phyloP scores from a whole-genome alignment of 192 early-diverging fungal genomes.

The Backusella liffmaniae region DNA sequence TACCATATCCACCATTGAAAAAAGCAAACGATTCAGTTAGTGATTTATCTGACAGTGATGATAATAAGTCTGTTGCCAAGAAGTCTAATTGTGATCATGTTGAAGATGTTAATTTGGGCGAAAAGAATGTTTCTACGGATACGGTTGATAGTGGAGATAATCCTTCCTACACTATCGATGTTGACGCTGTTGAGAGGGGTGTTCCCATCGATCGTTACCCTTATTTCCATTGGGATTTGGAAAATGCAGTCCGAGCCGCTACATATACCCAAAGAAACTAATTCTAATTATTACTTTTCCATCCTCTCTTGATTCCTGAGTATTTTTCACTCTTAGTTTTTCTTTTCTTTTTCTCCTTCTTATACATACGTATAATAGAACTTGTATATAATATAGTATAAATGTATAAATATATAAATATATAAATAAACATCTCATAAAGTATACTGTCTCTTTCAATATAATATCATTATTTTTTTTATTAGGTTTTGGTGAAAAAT shows the following conservation, averaged over 20 bases:
- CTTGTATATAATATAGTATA: background rate
- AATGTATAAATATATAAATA: background rate
- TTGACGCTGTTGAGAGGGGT: background rate
- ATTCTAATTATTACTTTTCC: background rate
- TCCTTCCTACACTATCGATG: background rate
- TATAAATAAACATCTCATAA: background rate
- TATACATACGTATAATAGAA: background rate
- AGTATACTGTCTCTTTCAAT: background rate
- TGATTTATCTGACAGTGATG: background rate
- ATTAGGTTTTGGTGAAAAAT: background rate
- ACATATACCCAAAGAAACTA: background rate
- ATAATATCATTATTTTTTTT: no score
- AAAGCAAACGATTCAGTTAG: background rate
- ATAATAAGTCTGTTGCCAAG: slow-evolving; percentile 8
- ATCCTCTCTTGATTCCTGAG: background rate
- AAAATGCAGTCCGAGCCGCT: slow-evolving; percentile 21
- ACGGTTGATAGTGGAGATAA: background rate
- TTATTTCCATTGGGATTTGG: slow-evolving; percentile 31
- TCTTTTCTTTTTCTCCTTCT: background rate
- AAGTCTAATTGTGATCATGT: slow-evolving; percentile 8
- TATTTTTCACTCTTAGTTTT: background rate
- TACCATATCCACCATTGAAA: background rate
- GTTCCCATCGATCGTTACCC: slow-evolving; percentile 16
- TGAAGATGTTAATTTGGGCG: slow-evolving; percentile 12
- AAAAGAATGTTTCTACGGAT: background rate